Percentiles rank a stretch among this genome's conserved stretches.
Conservation (phyloP, 2,329 filamentous ascomycete species). For the Fragosphaeria purpurea region DNA sequence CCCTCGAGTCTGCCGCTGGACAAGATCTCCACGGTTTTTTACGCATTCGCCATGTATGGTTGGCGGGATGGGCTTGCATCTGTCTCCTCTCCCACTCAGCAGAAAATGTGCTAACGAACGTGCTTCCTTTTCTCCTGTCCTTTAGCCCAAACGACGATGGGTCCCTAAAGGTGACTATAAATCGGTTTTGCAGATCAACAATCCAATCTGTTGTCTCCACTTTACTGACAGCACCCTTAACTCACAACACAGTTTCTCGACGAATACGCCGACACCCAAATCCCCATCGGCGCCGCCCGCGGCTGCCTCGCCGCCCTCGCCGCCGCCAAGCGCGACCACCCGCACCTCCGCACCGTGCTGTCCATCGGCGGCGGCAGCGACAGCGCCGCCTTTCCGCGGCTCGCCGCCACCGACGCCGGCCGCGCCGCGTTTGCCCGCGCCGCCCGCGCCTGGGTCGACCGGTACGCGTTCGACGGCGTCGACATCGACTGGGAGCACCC, state of each 20-base stretch:
- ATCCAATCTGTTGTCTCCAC: too few species aligned
- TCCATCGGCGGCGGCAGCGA: conserved; percentile 57
- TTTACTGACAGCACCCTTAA: too few species aligned
- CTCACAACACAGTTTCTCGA: conserved; percentile 34
- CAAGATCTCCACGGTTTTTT: conserved; percentile 53
- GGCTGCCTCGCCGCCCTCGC: conserved; percentile 52
- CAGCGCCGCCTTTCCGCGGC: conserved; percentile 49
- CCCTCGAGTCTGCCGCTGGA: conserved; percentile 47
- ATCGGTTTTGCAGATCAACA: too few species aligned
- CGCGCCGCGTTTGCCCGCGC: conserved; percentile 46
- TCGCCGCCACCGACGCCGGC: conserved; percentile 38
- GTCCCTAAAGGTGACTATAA: conserved; percentile 28
- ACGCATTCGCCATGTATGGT: conserved; percentile 47
- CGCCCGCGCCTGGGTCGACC: conserved; percentile 43
- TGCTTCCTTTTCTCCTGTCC: background rate
- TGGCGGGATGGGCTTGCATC: background rate
- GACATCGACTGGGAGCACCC: conserved; percentile 65
- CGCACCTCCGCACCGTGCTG: conserved; percentile 47
- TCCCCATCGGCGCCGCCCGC: conserved; percentile 46
- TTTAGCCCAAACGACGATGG: conserved; percentile 25
- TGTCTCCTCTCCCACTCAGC: too few species aligned
- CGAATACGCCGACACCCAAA: conserved; percentile 52
- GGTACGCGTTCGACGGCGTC: conserved; percentile 51
- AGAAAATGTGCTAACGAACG: too few species aligned
- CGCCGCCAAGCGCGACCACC: conserved; percentile 46